Conservation (phyloP, 2,329 filamentous ascomycete genomes). For the Aspergillus flavus region DNA sequence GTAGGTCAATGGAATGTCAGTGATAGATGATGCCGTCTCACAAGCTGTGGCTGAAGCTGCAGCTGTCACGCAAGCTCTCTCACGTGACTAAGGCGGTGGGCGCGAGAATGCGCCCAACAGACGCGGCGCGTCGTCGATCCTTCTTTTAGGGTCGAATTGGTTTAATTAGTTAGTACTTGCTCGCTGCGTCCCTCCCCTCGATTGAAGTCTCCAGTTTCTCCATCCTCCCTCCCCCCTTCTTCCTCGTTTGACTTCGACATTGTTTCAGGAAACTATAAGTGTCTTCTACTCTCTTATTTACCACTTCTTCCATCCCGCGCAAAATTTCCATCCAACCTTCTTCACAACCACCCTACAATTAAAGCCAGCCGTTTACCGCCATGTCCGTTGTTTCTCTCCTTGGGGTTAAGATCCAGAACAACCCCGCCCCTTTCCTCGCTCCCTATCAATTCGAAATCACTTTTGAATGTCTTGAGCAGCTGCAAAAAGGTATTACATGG, state of each 20-base stretch:
- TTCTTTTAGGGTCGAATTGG: constrained; percentile 11
- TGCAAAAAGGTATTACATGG: constrained; percentile 74
- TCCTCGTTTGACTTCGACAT: constrained; percentile 1
- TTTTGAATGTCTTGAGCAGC: constrained; percentile 92
- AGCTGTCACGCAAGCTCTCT: constrained; percentile 14
- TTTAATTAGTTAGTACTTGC: constrained; percentile 23
- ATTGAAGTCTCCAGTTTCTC: constrained; percentile 10
- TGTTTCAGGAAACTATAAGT: background rate
- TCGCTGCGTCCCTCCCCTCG: constrained; percentile 17
- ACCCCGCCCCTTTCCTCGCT: constrained; percentile 90
- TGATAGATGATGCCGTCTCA: constrained; percentile 8
- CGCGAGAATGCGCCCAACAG: constrained; percentile 28
- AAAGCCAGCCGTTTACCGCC: constrained; percentile 35
- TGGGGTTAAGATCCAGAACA: constrained; percentile 94
- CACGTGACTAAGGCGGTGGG: constrained; percentile 39
- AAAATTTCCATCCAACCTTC: too few species aligned
- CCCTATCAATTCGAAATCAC: constrained; percentile 98
- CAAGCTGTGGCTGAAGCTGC: constrained; percentile 28
- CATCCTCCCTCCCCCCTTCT: background rate
- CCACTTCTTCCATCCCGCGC: background rate
- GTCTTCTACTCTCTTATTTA: constrained; percentile 14
- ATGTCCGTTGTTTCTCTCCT: constrained; percentile 98
- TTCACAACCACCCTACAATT: background rate
- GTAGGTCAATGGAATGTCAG: constrained; percentile 14
- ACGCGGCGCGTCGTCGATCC: constrained; percentile 30